Evolutionary conservation across 176 grass and related monocot species (phyloP).

Genomic region (Raddia guianensis): DNA sequence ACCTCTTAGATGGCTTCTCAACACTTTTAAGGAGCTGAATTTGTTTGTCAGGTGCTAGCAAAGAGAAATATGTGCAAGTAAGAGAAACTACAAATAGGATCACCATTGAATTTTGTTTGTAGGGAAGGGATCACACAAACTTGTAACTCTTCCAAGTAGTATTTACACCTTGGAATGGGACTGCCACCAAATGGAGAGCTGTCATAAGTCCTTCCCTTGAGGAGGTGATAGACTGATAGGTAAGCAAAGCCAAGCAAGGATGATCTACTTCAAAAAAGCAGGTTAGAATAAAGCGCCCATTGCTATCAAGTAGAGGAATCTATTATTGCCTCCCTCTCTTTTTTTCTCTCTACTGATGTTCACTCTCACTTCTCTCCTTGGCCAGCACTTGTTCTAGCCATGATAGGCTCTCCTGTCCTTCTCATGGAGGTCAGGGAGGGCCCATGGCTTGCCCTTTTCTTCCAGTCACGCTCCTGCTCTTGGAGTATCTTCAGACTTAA

Average conservation of each 20-base stretch:
- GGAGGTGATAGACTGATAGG: background rate
- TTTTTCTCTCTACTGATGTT: constrained; percentile 21
- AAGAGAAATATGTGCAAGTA: background rate
- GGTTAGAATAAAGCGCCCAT: constrained; percentile 26
- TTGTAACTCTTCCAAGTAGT: background rate
- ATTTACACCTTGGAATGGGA: background rate
- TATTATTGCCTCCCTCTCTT: background rate
- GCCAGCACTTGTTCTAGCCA: constrained; percentile 38
- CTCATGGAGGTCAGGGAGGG: constrained; percentile 38
- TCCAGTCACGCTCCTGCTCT: constrained; percentile 43
- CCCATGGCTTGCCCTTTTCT: constrained; percentile 36
- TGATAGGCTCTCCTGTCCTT: constrained; percentile 43
- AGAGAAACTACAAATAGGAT: background rate
- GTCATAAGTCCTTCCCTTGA: constrained; percentile 15
- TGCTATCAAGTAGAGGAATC: constrained; percentile 43
- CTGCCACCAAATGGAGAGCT: constrained; percentile 25
- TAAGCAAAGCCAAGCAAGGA: constrained; percentile 33
- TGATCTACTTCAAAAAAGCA: background rate
- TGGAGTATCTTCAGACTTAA: constrained; percentile 31
- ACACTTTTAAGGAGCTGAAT: background rate
- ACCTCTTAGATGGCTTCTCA: background rate
- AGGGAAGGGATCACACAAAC: background rate
- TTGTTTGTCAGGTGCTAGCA: background rate
- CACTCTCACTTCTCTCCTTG: constrained; percentile 31
- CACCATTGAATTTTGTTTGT: background rate